phyloP scores from a whole-genome alignment of 345 rosid species.

The Rhodamnia rubescens region DNA sequence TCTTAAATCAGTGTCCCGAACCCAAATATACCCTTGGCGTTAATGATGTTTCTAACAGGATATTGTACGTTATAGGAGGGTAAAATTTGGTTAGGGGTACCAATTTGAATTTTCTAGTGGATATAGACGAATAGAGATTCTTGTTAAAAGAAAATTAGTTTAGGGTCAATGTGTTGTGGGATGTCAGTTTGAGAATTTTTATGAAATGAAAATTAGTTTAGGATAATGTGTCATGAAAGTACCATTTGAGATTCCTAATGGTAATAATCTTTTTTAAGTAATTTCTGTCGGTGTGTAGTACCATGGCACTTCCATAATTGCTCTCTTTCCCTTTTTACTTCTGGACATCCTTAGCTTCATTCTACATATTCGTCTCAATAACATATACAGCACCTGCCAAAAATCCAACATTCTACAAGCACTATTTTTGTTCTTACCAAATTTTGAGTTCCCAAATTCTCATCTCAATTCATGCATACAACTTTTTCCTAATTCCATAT shows the following conservation, averaged over 20 bases:
- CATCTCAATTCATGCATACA: neutral
- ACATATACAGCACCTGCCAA: neutral
- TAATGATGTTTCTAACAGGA: neutral
- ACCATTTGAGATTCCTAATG: neutral
- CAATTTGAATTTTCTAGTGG: neutral
- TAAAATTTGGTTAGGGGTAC: neutral
- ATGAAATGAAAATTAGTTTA: neutral
- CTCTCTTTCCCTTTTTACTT: neutral
- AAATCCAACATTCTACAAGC: neutral
- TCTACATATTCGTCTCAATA: neutral
- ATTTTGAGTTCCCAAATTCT: neutral
- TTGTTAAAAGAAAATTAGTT: neutral
- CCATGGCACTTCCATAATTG: neutral
- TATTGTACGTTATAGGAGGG: too few relatives aligned
- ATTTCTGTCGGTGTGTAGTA: neutral
- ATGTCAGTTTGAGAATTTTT: neutral
- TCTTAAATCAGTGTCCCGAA: too few relatives aligned
- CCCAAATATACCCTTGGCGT: too few relatives aligned
- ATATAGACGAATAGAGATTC: neutral
- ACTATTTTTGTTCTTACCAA: neutral
- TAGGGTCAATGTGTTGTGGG: fast-evolving
- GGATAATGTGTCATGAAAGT: neutral
- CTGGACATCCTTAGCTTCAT: neutral
- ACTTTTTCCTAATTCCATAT: neutral
- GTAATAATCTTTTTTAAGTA: neutral